A percentile compares a stretch with the other conserved stretches of the same genome.
Evolutionary conservation across 2,329 filamentous ascomycete species (phyloP).

Genomic region (Talaromyces sp.): DNA sequence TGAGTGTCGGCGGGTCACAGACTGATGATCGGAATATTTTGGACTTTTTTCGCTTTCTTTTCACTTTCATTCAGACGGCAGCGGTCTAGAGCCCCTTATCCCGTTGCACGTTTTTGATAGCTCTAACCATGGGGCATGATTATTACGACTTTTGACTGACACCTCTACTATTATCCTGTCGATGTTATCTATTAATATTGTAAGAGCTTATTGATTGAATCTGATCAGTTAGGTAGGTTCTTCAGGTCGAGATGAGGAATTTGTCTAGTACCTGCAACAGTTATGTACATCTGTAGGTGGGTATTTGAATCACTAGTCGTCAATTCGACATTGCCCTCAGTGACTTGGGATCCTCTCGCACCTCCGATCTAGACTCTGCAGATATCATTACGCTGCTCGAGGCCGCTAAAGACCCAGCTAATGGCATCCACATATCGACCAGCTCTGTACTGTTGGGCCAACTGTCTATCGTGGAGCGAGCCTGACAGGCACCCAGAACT

Average conservation of each 20-base stretch:
- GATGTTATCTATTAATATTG: too few relatives aligned
- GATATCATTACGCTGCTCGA: slow-evolving; percentile 18
- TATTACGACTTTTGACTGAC: neutral
- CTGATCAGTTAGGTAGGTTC: neutral
- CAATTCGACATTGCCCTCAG: too few relatives aligned
- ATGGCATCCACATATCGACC: slow-evolving; percentile 21
- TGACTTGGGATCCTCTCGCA: neutral
- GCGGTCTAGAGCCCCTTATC: neutral
- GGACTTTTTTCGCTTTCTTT: neutral
- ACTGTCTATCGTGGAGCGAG: slow-evolving; percentile 25
- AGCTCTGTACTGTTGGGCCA: slow-evolving; percentile 22
- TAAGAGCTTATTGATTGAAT: neutral
- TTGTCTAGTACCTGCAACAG: too few relatives aligned
- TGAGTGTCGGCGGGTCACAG: neutral
- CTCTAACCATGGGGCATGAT: neutral
- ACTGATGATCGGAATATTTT: neutral
- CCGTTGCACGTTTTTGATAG: neutral
- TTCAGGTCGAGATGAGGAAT: too few relatives aligned
- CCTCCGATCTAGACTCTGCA: neutral
- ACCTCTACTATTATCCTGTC: too few relatives aligned
- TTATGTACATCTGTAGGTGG: too few relatives aligned
- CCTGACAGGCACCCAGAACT: too few relatives aligned
- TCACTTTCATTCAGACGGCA: neutral
- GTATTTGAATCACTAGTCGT: too few relatives aligned
- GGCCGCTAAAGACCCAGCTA: slow-evolving; percentile 22